phyloP scores from a whole-genome alignment of 2,329 filamentous ascomycete species.

The Fusarium illudens region DNA sequence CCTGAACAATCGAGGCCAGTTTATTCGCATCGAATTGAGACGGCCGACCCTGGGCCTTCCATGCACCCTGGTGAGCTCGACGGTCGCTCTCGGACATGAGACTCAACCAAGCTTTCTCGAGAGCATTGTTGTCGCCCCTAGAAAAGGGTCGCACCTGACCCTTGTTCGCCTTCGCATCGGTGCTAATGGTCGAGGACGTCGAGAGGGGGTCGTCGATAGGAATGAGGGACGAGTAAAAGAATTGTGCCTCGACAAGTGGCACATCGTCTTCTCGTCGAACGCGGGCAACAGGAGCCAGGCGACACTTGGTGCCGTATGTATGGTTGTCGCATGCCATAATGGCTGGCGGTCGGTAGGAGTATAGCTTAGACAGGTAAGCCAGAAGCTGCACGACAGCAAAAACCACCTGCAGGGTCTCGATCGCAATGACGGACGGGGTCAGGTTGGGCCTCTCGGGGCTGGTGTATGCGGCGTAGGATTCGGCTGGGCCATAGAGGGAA shows the following conservation, averaged over 20 bases:
- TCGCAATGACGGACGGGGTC: constrained; percentile 15
- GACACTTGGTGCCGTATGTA: constrained; percentile 68
- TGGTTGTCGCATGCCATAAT: constrained; percentile 51
- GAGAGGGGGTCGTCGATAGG: constrained; percentile 91
- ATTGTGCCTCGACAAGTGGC: constrained; percentile 73
- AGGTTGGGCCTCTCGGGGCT: constrained; percentile 24
- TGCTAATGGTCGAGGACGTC: constrained; percentile 61
- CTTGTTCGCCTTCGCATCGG: constrained; percentile 62
- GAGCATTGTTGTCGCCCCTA: constrained; percentile 76
- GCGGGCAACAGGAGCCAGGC: constrained; percentile 58
- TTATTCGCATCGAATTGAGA: constrained; percentile 24
- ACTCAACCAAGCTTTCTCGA: constrained; percentile 80
- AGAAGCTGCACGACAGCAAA: neutral
- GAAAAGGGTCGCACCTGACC: constrained; percentile 80
- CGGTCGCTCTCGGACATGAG: constrained; percentile 61
- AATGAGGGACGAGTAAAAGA: constrained; percentile 84
- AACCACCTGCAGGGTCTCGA: neutral
- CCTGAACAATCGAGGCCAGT: constrained; percentile 48
- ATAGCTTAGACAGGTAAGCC: constrained; percentile 5
- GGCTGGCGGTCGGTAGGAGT: constrained; percentile 8
- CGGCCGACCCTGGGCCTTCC: constrained; percentile 19
- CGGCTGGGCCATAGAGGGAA: constrained; percentile 33
- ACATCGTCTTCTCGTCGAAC: constrained; percentile 55
- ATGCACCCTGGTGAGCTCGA: constrained; percentile 55
- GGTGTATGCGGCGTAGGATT: constrained; percentile 20